phyloP scores from a whole-genome alignment of 2,329 filamentous ascomycete genomes.

The Diaporthe sp. region DNA sequence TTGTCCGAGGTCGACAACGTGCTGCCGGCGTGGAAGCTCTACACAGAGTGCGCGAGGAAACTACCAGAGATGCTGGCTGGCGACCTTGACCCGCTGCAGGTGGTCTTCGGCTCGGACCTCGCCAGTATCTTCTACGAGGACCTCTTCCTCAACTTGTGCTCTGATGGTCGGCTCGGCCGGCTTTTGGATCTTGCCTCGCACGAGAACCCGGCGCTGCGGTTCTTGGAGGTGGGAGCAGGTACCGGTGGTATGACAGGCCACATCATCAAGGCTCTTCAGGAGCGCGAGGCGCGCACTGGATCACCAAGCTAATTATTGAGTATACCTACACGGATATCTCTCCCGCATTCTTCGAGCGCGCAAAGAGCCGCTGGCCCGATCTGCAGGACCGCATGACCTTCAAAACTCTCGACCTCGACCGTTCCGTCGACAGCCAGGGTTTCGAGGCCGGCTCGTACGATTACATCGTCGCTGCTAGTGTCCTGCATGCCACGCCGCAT shows the following conservation, averaged over 20 bases:
- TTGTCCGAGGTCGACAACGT: conserved; percentile 47
- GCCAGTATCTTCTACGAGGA: conserved; percentile 53
- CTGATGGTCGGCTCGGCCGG: conserved; percentile 43
- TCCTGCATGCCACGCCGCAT: conserved; percentile 33
- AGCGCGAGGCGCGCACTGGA: conserved; percentile 20
- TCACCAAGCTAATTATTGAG: conserved; percentile 14
- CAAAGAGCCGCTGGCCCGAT: conserved; percentile 25
- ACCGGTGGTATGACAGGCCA: conserved; percentile 32
- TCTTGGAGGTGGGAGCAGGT: conserved; percentile 35
- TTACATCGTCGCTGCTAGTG: conserved; percentile 46
- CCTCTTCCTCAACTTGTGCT: conserved; percentile 44
- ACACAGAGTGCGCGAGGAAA: conserved; percentile 48
- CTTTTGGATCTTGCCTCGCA: conserved; percentile 46
- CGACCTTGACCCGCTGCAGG: conserved; percentile 51
- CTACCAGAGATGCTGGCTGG: conserved; percentile 50
- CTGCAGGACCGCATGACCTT: conserved; percentile 35
- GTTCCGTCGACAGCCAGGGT: conserved; percentile 46
- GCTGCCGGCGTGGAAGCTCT: conserved; percentile 50
- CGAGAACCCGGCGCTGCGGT: conserved; percentile 31
- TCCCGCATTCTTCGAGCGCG: conserved; percentile 35
- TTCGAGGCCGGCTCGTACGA: conserved; percentile 48
- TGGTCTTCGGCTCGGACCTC: conserved; percentile 53
- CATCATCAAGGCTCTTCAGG: conserved; percentile 21
- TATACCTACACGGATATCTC: conserved; percentile 37
- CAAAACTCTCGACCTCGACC: conserved; percentile 34